Percentiles rank a stretch among this genome's conserved stretches.
These are phyloP conservation scores for Henckelia pumila DNA, from an alignment of 257 asterid species.

Conservation along the genomic window DNA sequence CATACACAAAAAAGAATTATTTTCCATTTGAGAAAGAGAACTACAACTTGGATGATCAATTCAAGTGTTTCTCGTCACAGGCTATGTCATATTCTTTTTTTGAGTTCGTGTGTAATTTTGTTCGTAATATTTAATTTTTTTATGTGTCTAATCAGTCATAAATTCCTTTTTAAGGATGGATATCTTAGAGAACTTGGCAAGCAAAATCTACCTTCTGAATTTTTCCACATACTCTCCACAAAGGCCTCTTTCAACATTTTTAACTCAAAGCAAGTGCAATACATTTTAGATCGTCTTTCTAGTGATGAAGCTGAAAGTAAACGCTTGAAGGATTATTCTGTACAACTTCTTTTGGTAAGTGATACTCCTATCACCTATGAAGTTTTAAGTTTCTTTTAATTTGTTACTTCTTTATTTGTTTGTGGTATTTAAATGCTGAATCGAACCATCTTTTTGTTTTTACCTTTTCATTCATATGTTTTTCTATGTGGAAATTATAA, in stretches of 20 bases:
- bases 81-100: conserved; percentile 9
- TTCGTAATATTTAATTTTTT: conserved; percentile 12
- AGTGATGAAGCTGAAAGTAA: conserved; percentile 39
- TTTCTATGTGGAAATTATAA: background rate
- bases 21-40: conserved; percentile 1
- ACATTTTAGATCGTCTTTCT: conserved; percentile 52
- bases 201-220: conserved; percentile 48
- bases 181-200: conserved; percentile 46
- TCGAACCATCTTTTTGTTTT: conserved; percentile 1
- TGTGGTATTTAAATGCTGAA: conserved; percentile 4
- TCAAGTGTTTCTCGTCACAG: conserved; percentile 11
- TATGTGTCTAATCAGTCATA: conserved; percentile 21
- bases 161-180: conserved; percentile 49
- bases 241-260: conserved; percentile 69
- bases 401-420: background rate
- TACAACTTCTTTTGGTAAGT: conserved; percentile 80
- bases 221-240: conserved; percentile 49
- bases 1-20: background rate
- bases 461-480: conserved; percentile 14
- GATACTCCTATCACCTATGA: conserved; percentile 20
- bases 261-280: conserved; percentile 52
- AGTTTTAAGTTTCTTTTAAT: conserved; percentile 8
- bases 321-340: conserved; percentile 44
- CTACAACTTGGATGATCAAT: conserved; percentile 7
- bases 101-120: conserved; percentile 11